Evolutionary conservation across 1,139 yeast species (phyloP).

Genomic region (Candida tropicalis): DNA sequence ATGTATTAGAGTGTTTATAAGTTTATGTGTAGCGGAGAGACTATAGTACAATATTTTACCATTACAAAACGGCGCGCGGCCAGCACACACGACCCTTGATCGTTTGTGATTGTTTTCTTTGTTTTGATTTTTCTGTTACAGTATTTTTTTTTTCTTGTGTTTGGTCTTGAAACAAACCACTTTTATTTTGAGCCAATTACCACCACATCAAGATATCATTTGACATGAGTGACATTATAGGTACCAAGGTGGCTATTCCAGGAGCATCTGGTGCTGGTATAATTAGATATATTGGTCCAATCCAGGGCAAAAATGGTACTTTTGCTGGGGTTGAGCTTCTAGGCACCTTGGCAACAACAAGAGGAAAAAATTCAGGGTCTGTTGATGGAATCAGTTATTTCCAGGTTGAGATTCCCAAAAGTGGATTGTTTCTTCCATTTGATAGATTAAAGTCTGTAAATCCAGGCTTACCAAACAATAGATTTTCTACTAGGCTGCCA

Average conservation of each 20-base stretch:
- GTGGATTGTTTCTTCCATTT: slow-evolving; percentile 77
- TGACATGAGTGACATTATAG: slow-evolving; percentile 28
- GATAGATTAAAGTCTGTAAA: slow-evolving; percentile 55
- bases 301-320: slow-evolving; percentile 71
- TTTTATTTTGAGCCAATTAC: background rate
- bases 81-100: slow-evolving; percentile 2
- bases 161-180: background rate
- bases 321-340: slow-evolving; percentile 87
- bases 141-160: background rate
- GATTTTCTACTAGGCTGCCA: slow-evolving; percentile 6
- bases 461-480: slow-evolving; percentile 24
- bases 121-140: slow-evolving; percentile 2
- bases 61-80: too few relatives aligned
- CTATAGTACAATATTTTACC: too few relatives aligned
- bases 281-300: slow-evolving; percentile 71
- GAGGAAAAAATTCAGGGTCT: slow-evolving; percentile 50
- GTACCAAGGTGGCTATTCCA: slow-evolving; percentile 42
- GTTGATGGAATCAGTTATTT: slow-evolving; percentile 49
- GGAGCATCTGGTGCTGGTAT: slow-evolving; percentile 58
- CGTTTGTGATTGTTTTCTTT: background rate
- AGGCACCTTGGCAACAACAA: slow-evolving; percentile 55
- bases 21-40: too few relatives aligned
- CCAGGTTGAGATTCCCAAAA: slow-evolving; percentile 56
- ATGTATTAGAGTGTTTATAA: background rate
- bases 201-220: background rate